phyloP scores from a whole-genome alignment of 352 stramenopile species.

The Pythium guiyangense region DNA sequence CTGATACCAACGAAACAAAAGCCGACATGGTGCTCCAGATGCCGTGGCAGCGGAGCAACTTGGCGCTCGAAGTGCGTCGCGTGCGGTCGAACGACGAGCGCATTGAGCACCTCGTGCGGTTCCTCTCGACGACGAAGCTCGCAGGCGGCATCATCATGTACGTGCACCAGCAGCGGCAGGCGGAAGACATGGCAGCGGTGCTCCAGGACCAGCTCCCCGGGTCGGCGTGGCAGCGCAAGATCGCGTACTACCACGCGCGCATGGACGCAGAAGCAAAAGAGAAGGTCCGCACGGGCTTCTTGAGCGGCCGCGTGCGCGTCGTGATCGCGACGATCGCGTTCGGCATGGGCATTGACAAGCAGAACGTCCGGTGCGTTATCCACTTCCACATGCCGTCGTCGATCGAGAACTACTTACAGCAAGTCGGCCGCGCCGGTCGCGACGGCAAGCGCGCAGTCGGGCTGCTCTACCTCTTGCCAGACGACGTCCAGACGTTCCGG shows the following conservation, averaged over 20 bases:
- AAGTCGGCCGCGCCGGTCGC: conserved; percentile 93
- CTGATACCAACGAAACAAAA: conserved; percentile 5
- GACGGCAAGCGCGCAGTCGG: conserved; percentile 85
- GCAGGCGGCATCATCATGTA: conserved; percentile 75
- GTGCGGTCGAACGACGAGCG: conserved; percentile 59
- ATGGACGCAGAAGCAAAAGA: conserved; percentile 79
- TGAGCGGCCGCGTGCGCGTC: conserved; percentile 82
- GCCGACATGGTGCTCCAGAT: conserved; percentile 57
- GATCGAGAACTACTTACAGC: conserved; percentile 98
- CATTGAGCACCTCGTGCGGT: conserved; percentile 29
- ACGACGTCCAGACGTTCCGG: conserved; percentile 65
- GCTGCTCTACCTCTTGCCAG: conserved; percentile 56
- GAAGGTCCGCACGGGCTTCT: conserved; percentile 82
- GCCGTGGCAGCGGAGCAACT: conserved; percentile 70
- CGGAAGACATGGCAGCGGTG: conserved; percentile 59
- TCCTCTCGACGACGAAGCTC: conserved; percentile 20
- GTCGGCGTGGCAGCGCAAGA: conserved; percentile 29
- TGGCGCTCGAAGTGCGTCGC: conserved; percentile 48
- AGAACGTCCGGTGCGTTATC: conserved; percentile 96
- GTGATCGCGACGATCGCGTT: conserved; percentile 98
- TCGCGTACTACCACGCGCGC: conserved; percentile 92
- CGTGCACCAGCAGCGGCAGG: conserved; percentile 76
- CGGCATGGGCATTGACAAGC: conserved; percentile 98
- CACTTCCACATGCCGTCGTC: conserved; percentile 96
- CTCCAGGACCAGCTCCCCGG: conserved; percentile 52